A percentile compares a stretch with the other conserved stretches of the same genome.
Evolutionary conservation across 257 asterid species (phyloP).

Genomic region (Jasminum sambac): DNA sequence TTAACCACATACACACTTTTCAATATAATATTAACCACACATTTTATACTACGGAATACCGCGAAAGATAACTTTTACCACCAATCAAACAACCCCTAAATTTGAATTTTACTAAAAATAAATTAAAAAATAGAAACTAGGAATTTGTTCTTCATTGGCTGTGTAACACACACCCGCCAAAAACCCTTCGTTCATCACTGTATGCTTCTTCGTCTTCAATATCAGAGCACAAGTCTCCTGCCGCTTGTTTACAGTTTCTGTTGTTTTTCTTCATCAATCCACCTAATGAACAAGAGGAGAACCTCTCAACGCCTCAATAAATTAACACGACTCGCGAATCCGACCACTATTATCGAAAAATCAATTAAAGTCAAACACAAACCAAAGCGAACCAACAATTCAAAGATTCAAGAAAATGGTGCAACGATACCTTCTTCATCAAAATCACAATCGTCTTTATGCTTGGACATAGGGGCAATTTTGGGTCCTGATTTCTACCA

Average conservation of each 20-base stretch:
- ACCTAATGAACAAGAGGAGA: constrained; percentile 41
- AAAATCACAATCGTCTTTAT: constrained; percentile 23
- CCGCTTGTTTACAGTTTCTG: not conserved
- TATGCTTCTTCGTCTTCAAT: constrained; percentile 1
- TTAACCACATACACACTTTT: too few species aligned
- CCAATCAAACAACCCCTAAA: too few species aligned
- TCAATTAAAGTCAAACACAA: constrained; percentile 28
- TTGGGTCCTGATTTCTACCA: constrained; percentile 67
- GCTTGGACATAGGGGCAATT: constrained; percentile 40
- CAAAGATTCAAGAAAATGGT: constrained; percentile 20
- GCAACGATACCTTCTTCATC: constrained; percentile 21
- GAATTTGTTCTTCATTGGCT: too few species aligned
- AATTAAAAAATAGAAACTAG: too few species aligned
- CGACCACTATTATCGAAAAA: constrained; percentile 28
- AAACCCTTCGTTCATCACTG: too few species aligned
- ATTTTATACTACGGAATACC: too few species aligned
- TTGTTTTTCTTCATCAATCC: constrained; percentile 12
- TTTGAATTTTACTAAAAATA: too few species aligned
- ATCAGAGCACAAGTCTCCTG: constrained; percentile 11
- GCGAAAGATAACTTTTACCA: too few species aligned
- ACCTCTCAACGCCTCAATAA: constrained; percentile 20
- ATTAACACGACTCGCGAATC: constrained; percentile 23
- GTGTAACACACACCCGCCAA: too few species aligned
- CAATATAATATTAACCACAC: too few species aligned
- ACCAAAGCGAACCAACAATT: constrained; percentile 22